Base-by-base conservation (phyloP, 768 basidiomycete species). In the Naganishia onofrii region DNA sequence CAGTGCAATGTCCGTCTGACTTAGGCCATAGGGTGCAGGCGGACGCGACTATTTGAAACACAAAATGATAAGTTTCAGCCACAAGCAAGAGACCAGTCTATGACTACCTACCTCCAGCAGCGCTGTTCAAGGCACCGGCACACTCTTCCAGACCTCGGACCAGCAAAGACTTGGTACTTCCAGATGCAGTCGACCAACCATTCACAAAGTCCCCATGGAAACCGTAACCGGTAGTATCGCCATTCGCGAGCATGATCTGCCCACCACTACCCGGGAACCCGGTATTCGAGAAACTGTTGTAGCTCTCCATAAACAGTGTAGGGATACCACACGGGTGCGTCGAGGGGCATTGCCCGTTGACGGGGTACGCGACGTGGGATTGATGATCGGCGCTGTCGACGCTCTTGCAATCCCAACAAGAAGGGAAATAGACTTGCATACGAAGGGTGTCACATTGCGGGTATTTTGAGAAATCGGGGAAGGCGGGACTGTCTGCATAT, bases 321-420 rank as follows among this genome's bases (percentile, higher is more conserved):
- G 53, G 71, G 28, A 38, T 48, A 5, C n/a, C 48, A 57, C 77
- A 78, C 9, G 79, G 81, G 69, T 82, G 80, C 32, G 77, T 71
- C 2, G 70, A 68, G 0, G 80, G 80, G 60, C 80, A 81, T 38
- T 63, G 46, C 66, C 78, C 79, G n/a, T 76, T 74, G 64, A 69
- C 70, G 8, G 80, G 73, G 67, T 76, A 83, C 0, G 81, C 80
- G 75, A 83, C 80, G 74, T 83, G 82, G 0, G 77, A 78, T 63
- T 71, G 69, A 72, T 83, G 82, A 34, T 79, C 72, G 26, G 76
- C 58, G 46, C 78, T 81, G 58, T 81, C 78, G 32, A 82, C 82
- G 66, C 82, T 75, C 79, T 81, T 81, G 74, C 79, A 83, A 0
- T 72, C 70, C 26, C 80, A 80, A 68, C 79, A 80, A 1, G 66